Base-by-base conservation (phyloP, 75 land plant species). In the Azolla pinnata region DNA sequence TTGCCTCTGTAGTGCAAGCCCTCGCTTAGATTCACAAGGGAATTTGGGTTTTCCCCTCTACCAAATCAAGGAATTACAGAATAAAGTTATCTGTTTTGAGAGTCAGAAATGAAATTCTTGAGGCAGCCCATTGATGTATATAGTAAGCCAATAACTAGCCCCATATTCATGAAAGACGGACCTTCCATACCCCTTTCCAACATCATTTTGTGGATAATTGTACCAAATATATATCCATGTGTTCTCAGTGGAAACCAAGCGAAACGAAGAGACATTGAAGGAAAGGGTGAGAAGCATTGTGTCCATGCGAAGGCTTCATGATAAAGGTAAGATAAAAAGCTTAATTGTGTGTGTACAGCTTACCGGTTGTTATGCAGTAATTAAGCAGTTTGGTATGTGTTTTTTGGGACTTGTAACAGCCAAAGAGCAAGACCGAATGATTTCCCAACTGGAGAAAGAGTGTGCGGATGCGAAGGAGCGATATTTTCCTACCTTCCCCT, bases 231-330 rank as follows among this genome's bases (percentile, higher is more conserved):
- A 3, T 46, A 38, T 46, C 3, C 21, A 46, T 60, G 1, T 26
- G 54, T 70, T 75, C 83, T n/a, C n/a, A 60, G 69, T 77, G 58
- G 81, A 75, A 47, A 61, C 68, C 3, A 72, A 58, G 25, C 57
- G 44, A 12, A 61, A 59, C 20, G 68, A 72, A 29, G 65, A 33
- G 25, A 56, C 65, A 44, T 28, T 63, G 57, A 49, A 49, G 32
- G 65, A 50, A 18, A 63, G 51, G 33, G 48, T 26, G 14, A 18
- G 33, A 29, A 20, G 55, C 33, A 63, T 63, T 17, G 49, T 26
- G 7, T 27, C 53, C 12, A 50, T 50, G 14, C 1, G 33, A 48
- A 63, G 31, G 19, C 65, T 63, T n/a, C 53, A 35, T 16, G 58
- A 63, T 25, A 63, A 17, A 48, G 49, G 65, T 63, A 50, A n/a